Percentiles rank a stretch among this genome's conserved stretches.
Evolutionary conservation across 352 stramenopile species (phyloP).

Genomic region (Phytophthora ohioensis): DNA sequence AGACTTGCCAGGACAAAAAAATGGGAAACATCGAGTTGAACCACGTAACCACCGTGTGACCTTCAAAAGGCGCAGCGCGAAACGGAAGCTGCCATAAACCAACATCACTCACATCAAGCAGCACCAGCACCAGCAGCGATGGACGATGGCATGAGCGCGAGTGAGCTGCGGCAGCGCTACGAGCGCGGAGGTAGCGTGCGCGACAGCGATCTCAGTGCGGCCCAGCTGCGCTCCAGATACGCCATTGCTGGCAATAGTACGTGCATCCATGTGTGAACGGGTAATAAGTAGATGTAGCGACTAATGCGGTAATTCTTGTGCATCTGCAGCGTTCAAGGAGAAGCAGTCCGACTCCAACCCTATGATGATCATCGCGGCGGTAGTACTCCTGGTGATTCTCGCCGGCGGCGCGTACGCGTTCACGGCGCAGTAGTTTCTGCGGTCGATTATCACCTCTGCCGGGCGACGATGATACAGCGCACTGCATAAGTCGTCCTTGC

Average conservation of each 20-base stretch:
- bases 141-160: slow-evolving; percentile 75
- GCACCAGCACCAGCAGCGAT: slow-evolving; percentile 17
- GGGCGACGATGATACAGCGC: neutral
- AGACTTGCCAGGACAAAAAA: neutral
- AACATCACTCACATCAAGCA: slow-evolving; percentile 18
- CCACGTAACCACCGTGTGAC: slow-evolving; percentile 9
- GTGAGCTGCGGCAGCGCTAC: slow-evolving; percentile 79
- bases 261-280: slow-evolving; percentile 12
- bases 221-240: slow-evolving; percentile 81
- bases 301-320: slow-evolving; percentile 3
- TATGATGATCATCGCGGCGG: slow-evolving; percentile 58
- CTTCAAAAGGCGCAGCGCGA: slow-evolving; percentile 25
- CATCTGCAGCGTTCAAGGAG: slow-evolving; percentile 67
- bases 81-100: slow-evolving; percentile 16
- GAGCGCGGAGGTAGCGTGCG: slow-evolving; percentile 75
- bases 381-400: slow-evolving; percentile 60
- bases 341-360: slow-evolving; percentile 57
- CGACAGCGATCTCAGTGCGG: slow-evolving; percentile 80
- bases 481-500: neutral
- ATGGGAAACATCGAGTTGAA: neutral
- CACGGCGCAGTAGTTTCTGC: slow-evolving; percentile 27
- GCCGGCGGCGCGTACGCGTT: slow-evolving; percentile 68
- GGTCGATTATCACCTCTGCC: slow-evolving; percentile 2
- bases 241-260: slow-evolving; percentile 86
- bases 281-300: neutral